A percentile compares a stretch with the other conserved stretches of the same genome.
phyloP scores from a whole-genome alignment of 495 filamentous ascomycete species.

The Friedmanniomyces endolithicus region DNA sequence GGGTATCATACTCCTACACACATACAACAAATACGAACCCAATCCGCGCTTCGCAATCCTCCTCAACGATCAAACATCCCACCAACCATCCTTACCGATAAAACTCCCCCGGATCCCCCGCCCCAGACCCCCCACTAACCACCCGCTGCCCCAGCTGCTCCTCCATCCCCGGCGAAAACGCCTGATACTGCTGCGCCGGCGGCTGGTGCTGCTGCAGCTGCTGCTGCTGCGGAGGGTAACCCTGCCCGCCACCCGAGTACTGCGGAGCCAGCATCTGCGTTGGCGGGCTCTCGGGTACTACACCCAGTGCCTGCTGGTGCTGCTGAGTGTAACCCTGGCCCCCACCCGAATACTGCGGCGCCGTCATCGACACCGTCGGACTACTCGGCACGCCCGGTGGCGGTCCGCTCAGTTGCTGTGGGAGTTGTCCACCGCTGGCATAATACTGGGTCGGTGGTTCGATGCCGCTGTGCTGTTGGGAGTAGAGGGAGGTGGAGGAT shows the following conservation, averaged over 20 bases:
- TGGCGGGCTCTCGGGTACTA: too few relatives aligned
- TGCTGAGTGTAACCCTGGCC: background rate
- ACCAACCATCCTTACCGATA: too few relatives aligned
- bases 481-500: conserved; percentile 12
- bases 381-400: conserved; percentile 9
- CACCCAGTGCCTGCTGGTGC: too few relatives aligned
- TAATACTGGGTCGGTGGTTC: background rate
- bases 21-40: too few relatives aligned
- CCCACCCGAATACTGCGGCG: background rate
- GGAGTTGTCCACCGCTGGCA: background rate
- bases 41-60: background rate
- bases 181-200: conserved; percentile 21
- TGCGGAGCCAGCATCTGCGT: background rate
- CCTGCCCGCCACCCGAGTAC: background rate
- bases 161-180: conserved; percentile 1
- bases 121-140: conserved; percentile 1
- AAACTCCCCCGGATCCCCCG: conserved; percentile 21
- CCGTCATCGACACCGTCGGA: background rate
- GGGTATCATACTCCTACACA: too few relatives aligned
- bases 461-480: conserved; percentile 1
- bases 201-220: conserved; percentile 7
- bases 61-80: too few relatives aligned
- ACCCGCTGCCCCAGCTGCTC: conserved; percentile 8
- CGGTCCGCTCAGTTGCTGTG: conserved; percentile 10
- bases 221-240: background rate